phyloP scores from a whole-genome alignment of 192 early-diverging fungal species.

The Rhizoclosmatium sp. region DNA sequence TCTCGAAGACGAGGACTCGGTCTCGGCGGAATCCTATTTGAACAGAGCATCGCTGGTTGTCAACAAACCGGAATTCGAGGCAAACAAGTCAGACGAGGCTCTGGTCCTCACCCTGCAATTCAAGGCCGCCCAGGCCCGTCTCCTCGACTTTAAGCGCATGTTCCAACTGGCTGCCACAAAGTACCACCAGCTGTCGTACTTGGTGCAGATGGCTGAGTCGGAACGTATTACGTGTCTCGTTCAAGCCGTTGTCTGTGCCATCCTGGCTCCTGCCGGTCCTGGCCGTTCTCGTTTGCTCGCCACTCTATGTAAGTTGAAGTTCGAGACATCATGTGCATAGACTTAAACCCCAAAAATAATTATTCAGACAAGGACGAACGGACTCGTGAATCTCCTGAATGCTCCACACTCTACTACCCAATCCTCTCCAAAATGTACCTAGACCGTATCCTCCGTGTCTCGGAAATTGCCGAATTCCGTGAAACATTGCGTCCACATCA shows the following conservation, averaged over 20 bases:
- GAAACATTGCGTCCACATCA: slow-evolving; percentile 80
- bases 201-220: slow-evolving; percentile 63
- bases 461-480: slow-evolving; percentile 84
- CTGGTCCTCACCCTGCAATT: slow-evolving; percentile 61
- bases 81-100: neutral
- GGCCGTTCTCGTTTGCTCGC: slow-evolving; percentile 86
- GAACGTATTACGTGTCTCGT: slow-evolving; percentile 57
- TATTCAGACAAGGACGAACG: slow-evolving; percentile 83
- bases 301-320: slow-evolving; percentile 60
- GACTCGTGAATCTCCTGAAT: slow-evolving; percentile 72
- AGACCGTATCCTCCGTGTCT: slow-evolving; percentile 79
- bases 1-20: slow-evolving; percentile 84
- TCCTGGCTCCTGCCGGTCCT: slow-evolving; percentile 91
- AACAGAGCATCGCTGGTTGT: slow-evolving; percentile 64
- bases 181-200: slow-evolving; percentile 87
- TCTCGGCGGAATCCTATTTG: slow-evolving; percentile 81
- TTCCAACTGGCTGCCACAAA: slow-evolving; percentile 87
- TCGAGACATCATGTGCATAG: neutral
- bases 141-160: slow-evolving; percentile 83
- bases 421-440: slow-evolving; percentile 97
- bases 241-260: slow-evolving; percentile 88
- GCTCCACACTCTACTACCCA: slow-evolving; percentile 44
- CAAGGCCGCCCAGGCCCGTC: slow-evolving; percentile 82
- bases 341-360: neutral
- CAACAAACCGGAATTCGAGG: slow-evolving; percentile 35